phyloP scores from a whole-genome alignment of 306 rosid genomes.

The Trifolium repens region DNA sequence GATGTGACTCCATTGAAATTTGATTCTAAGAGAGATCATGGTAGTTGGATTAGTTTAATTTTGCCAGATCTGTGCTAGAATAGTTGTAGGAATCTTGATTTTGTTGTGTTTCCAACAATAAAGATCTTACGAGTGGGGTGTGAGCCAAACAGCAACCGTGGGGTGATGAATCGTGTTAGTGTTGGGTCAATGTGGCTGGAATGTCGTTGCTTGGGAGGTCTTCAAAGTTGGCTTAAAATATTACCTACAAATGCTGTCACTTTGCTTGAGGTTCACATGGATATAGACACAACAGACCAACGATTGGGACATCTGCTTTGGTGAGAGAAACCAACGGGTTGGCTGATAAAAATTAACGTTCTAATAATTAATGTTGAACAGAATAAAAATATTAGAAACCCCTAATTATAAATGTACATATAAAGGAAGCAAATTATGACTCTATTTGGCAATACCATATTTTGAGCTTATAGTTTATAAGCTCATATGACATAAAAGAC shows the following conservation, averaged over 20 bases:
- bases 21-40: constrained; percentile 35
- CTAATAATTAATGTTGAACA: constrained; percentile 25
- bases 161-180: constrained; percentile 4
- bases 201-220: not conserved
- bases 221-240: constrained; percentile 16
- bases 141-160: not conserved
- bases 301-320: not conserved
- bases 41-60: constrained; percentile 24
- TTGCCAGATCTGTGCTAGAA: not conserved
- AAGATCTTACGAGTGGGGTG: not conserved
- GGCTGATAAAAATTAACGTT: constrained; percentile 12
- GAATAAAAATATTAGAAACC: not conserved
- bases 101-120: constrained; percentile 21
- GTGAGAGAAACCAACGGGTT: constrained; percentile 5
- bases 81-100: constrained; percentile 5
- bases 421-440: not conserved
- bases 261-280: constrained; percentile 1
- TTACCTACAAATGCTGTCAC: not conserved
- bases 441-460: no score
- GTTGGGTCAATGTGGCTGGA: constrained; percentile 32
- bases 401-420: constrained; percentile 5
- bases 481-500: no score
- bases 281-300: not conserved
- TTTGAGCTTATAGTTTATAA: no score
- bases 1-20: constrained; percentile 36